Conservation (phyloP, 1,284 basidiomycete species). For the Takashimella koratensis region DNA sequence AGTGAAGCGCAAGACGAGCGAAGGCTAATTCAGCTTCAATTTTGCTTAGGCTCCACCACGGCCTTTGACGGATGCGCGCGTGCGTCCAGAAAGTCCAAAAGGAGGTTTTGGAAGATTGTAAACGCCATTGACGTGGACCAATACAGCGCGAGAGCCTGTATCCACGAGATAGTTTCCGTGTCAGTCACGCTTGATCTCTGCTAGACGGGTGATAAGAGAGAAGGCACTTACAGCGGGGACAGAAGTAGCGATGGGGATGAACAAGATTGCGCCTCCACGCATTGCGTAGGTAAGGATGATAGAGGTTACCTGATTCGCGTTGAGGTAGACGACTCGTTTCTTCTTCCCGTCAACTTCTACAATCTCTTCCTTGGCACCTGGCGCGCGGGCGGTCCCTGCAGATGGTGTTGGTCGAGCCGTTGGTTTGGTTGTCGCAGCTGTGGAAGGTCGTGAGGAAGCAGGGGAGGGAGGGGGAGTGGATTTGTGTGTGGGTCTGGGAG, state of each 20-base stretch:
- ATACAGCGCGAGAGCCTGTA: conserved; percentile 53
- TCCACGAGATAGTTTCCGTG: background rate
- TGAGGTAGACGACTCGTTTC: background rate
- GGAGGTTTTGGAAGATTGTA: conserved; percentile 48
- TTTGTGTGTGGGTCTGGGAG: conserved; percentile 7
- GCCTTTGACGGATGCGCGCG: conserved; percentile 51
- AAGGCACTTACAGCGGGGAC: conserved; percentile 25
- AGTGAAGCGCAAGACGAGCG: too few species aligned
- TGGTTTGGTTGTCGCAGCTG: background rate
- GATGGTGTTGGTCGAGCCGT: background rate
- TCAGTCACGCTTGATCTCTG: background rate
- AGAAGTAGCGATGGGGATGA: conserved; percentile 20
- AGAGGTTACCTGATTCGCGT: background rate
- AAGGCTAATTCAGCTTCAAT: too few species aligned
- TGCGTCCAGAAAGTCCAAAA: conserved; percentile 24
- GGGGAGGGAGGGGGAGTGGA: conserved; percentile 4
- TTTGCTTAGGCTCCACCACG: too few species aligned
- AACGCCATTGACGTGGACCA: conserved; percentile 54
- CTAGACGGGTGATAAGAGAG: background rate
- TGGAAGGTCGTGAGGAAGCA: background rate
- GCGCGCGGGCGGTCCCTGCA: background rate
- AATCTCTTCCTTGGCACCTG: background rate
- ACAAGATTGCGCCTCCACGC: conserved; percentile 20
- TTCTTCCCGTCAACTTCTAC: too few species aligned
- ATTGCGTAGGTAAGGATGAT: conserved; percentile 15